Evolutionary conservation across 352 stramenopile genomes (phyloP).

Genomic region (Poterioochromonas sp.): DNA sequence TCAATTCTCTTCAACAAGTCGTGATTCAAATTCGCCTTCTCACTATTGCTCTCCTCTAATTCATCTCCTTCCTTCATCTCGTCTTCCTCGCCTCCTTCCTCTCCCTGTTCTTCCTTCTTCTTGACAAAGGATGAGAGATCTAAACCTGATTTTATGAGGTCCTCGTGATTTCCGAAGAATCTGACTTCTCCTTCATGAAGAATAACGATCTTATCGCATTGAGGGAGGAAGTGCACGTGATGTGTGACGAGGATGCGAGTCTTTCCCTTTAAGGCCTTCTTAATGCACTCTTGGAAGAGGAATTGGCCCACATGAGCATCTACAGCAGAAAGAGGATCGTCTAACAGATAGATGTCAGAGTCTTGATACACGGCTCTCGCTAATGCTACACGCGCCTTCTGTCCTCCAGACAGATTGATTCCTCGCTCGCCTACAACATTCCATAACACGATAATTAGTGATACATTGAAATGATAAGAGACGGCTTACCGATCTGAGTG

Average conservation of each 20-base stretch:
- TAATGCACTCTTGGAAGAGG: slow-evolving; percentile 13
- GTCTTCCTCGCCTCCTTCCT: background rate
- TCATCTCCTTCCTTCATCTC: no score
- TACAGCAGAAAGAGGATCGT: slow-evolving; percentile 89
- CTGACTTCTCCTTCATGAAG: background rate
- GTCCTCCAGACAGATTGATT: slow-evolving; percentile 89
- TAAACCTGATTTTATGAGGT: background rate
- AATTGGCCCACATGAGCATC: slow-evolving; percentile 53
- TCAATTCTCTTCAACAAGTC: background rate
- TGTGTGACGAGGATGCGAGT: slow-evolving; percentile 16
- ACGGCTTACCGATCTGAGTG: slow-evolving; percentile 82
- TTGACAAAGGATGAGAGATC: background rate
- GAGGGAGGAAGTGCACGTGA: background rate
- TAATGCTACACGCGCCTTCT: slow-evolving; percentile 81
- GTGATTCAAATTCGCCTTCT: background rate
- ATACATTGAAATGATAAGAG: background rate
- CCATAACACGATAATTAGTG: background rate
- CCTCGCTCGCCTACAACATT: slow-evolving; percentile 70
- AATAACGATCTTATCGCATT: slow-evolving; percentile 13
- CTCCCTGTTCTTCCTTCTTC: background rate
- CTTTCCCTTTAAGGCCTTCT: background rate
- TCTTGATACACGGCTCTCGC: slow-evolving; percentile 83
- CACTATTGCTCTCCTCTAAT: background rate
- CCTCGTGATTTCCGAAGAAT: background rate
- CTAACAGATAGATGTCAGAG: slow-evolving; percentile 87